Percentiles rank a stretch among this genome's conserved stretches.
Conservation (phyloP, 192 early-diverging fungal species). For the Linnemannia elongata region DNA sequence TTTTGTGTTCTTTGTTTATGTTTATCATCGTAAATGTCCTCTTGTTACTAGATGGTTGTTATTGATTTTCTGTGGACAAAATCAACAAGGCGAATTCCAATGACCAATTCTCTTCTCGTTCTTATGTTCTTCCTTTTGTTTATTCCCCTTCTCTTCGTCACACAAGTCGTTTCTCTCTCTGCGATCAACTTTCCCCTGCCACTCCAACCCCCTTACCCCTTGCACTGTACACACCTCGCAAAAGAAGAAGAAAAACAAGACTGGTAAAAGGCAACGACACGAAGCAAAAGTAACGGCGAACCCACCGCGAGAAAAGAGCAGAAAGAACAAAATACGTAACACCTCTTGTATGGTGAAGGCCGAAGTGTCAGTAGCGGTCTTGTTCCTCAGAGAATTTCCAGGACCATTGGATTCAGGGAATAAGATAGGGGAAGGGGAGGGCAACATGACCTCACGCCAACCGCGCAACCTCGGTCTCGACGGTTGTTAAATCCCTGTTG, state of each 20-base stretch:
- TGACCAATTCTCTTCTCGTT: background rate
- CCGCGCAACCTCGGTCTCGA: background rate
- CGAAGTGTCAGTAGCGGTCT: background rate
- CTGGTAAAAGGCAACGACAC: no score
- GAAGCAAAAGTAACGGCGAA: background rate
- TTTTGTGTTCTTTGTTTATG: background rate
- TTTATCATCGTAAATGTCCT: background rate
- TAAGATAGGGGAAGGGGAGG: background rate
- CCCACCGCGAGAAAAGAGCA: background rate
- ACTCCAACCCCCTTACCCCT: background rate
- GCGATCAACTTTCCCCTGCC: background rate
- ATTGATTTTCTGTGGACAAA: background rate
- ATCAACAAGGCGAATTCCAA: background rate
- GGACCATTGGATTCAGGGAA: background rate
- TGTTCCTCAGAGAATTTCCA: background rate
- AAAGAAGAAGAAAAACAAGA: background rate
- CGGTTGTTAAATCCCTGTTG: background rate
- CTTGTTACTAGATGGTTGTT: background rate
- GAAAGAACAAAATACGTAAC: background rate
- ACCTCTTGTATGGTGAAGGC: background rate
- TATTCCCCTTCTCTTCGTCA: background rate
- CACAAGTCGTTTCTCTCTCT: background rate
- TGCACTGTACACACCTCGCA: background rate
- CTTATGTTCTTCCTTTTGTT: background rate
- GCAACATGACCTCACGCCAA: background rate